Evolutionary conservation across 2,329 filamentous ascomycete genomes (phyloP).

Genomic region (Blastomyces gilchristii): DNA sequence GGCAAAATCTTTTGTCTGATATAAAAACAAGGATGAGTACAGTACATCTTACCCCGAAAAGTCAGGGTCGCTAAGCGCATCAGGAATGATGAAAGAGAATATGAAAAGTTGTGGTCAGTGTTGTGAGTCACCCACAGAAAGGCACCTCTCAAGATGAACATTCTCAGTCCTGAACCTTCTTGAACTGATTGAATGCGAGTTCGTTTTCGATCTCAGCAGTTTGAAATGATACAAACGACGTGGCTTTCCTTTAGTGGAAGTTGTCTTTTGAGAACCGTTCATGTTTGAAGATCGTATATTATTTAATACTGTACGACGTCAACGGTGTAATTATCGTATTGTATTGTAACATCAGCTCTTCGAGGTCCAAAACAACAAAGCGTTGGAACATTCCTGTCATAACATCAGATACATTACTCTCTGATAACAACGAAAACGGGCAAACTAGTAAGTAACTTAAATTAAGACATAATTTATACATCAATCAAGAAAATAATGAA

Average conservation of each 20-base stretch:
- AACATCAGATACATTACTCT: background rate
- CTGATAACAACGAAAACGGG: background rate
- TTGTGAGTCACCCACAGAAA: background rate
- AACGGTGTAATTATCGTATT: background rate
- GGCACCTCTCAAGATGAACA: background rate
- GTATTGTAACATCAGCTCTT: background rate
- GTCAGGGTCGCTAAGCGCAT: background rate
- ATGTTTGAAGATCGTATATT: background rate
- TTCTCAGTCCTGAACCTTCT: background rate
- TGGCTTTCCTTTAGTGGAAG: background rate
- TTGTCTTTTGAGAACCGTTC: background rate
- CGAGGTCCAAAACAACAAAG: too few relatives aligned
- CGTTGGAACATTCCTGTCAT: too few relatives aligned
- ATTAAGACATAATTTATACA: background rate
- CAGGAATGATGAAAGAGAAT: background rate
- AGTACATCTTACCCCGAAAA: background rate
- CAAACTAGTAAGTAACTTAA: background rate
- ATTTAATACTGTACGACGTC: too few relatives aligned
- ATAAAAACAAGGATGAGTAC: background rate
- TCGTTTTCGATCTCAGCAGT: background rate
- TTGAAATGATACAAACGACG: background rate
- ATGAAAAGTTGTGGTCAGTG: background rate
- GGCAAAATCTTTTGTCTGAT: background rate
- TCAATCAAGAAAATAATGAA: background rate
- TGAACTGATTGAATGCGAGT: background rate